These are phyloP conservation scores for Herpetospermum pedunculosum DNA, from an alignment of 306 rosid genomes.

Conservation along the genomic window DNA sequence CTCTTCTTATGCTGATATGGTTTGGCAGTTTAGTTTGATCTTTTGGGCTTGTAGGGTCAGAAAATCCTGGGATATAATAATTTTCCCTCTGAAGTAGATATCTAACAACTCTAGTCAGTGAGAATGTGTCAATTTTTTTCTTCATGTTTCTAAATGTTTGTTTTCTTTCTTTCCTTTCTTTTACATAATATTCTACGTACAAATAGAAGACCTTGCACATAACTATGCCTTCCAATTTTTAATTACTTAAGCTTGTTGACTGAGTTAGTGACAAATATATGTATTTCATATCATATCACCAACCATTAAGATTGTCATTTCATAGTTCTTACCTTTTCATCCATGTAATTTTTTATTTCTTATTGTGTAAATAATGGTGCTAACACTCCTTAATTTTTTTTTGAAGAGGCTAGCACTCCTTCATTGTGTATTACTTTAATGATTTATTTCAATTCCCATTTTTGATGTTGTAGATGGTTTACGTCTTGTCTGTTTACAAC, in stretches of 20 bases:
- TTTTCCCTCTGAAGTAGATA: not conserved
- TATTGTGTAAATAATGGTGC: not conserved
- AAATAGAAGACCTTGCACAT: not conserved
- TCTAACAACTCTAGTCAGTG: not conserved
- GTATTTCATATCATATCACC: not conserved
- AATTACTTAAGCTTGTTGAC: not conserved
- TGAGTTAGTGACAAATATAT: not conserved
- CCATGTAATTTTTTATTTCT: not conserved
- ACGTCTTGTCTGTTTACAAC: slow-evolving; percentile 85
- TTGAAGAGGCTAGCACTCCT: not conserved
- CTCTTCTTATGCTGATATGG: not conserved
- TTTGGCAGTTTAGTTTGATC: not conserved
- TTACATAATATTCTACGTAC: not conserved
- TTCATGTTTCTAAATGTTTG: not conserved
- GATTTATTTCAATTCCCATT: slow-evolving; percentile 12
- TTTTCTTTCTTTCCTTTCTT: not conserved
- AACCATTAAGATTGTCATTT: not conserved
- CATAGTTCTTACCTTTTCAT: not conserved
- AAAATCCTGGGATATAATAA: not conserved
- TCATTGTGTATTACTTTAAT: slow-evolving; percentile 4
- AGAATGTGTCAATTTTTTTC: not conserved
- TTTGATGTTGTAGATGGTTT: slow-evolving; percentile 79
- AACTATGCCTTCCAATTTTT: not conserved
- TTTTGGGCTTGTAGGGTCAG: not conserved
- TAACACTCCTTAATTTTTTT: not conserved